These are phyloP conservation scores for Trichoderma atrobrunneum DNA, from an alignment of 2,329 filamentous ascomycete genomes.

Conservation along the genomic window DNA sequence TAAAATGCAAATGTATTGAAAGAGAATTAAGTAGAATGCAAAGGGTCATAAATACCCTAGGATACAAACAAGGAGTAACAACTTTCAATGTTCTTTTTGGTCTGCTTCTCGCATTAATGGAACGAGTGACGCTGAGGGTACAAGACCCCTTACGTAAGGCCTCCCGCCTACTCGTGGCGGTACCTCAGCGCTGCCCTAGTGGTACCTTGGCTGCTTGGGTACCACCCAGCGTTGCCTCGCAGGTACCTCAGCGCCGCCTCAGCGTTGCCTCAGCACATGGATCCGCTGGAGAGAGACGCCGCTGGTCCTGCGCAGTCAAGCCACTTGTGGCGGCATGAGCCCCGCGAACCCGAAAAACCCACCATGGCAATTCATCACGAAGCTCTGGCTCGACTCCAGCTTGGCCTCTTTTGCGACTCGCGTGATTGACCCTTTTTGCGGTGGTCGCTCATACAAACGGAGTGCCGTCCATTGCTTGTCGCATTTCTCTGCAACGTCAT, in stretches of 20 bases:
- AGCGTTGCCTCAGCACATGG: neutral
- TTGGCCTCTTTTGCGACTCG: neutral
- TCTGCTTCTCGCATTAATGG: no score
- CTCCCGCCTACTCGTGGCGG: neutral
- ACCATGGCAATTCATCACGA: slow-evolving; percentile 9
- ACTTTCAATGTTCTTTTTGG: no score
- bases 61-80: no score
- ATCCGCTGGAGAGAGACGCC: neutral
- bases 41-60: no score
- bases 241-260: neutral
- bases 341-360: slow-evolving; percentile 18
- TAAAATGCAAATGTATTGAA: no score
- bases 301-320: neutral
- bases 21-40: no score
- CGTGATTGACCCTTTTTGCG: neutral
- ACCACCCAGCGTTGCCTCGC: neutral
- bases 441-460: neutral
- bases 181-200: neutral
- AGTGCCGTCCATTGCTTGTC: neutral
- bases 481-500: neutral
- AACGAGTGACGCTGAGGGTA: no score
- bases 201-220: neutral
- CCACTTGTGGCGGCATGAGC: slow-evolving; percentile 15
- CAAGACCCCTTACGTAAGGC: no score
- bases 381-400: neutral